Evolutionary conservation across 2,329 filamentous ascomycete species (phyloP).

Genomic region (Paracoccidioides lutzii): DNA sequence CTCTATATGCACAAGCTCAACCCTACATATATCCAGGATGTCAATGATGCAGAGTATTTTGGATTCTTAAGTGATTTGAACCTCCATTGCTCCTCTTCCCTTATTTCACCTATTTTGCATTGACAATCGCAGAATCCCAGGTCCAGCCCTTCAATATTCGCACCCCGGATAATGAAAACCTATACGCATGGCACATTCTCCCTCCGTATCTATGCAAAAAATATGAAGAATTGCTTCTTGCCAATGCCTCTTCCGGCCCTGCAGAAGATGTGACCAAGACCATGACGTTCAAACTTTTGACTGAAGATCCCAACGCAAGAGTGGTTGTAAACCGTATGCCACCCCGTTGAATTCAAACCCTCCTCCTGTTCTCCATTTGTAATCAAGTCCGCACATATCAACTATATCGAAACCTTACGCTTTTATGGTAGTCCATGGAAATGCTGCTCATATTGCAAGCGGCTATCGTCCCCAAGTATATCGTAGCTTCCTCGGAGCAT

Average conservation of each 20-base stretch:
- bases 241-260: constrained; percentile 42
- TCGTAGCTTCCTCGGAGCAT: constrained; percentile 60
- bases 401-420: constrained; percentile 7
- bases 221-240: constrained; percentile 51
- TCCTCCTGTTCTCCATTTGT: constrained; percentile 12
- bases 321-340: constrained; percentile 43
- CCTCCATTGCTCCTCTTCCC: background rate
- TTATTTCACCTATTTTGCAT: background rate
- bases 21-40: constrained; percentile 56
- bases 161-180: constrained; percentile 60
- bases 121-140: constrained; percentile 54
- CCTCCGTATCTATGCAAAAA: constrained; percentile 63
- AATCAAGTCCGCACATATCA: background rate
- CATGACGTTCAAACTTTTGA: constrained; percentile 39
- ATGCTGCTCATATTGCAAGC: constrained; percentile 76
- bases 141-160: constrained; percentile 70
- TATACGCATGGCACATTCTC: constrained; percentile 86
- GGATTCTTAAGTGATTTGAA: constrained; percentile 61
- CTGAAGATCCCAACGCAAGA: constrained; percentile 36
- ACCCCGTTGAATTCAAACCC: background rate
- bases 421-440: constrained; percentile 38
- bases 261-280: constrained; percentile 35
- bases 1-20: constrained; percentile 75
- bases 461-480: constrained; percentile 64
- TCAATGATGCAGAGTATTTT: constrained; percentile 66